Conservation (phyloP, 1,284 basidiomycete genomes). For the Ceratobasidium sp. region DNA sequence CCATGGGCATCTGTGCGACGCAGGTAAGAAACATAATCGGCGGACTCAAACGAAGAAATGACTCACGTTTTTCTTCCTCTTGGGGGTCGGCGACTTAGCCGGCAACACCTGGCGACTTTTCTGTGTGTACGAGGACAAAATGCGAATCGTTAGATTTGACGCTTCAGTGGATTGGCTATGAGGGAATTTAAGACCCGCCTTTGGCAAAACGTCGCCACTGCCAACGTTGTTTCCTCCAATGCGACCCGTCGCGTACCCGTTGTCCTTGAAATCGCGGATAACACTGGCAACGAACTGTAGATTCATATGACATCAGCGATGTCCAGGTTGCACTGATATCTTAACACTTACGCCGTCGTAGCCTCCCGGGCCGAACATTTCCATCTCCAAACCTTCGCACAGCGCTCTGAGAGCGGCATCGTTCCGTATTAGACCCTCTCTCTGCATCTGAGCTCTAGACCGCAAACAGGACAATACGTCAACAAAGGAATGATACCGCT, state of each 20-base stretch:
- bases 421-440: neutral
- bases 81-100: neutral
- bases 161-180: neutral
- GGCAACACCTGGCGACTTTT: neutral
- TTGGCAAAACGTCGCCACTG: neutral
- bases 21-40: neutral
- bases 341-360: neutral
- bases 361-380: neutral
- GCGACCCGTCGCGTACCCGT: neutral
- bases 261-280: neutral
- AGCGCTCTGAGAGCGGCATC: neutral
- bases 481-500: neutral
- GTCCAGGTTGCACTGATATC: neutral
- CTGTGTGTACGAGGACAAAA: neutral
- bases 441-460: neutral
- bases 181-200: neutral
- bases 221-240: neutral
- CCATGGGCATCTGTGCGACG: neutral
- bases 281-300: neutral
- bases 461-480: neutral
- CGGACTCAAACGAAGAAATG: neutral
- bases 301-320: neutral
- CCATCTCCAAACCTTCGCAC: neutral
- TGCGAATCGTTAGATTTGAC: neutral
- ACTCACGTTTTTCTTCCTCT: neutral